These are phyloP conservation scores for Hyphopichia khmerensis DNA, from an alignment of 1,139 yeast genomes.

Conservation along the genomic window DNA sequence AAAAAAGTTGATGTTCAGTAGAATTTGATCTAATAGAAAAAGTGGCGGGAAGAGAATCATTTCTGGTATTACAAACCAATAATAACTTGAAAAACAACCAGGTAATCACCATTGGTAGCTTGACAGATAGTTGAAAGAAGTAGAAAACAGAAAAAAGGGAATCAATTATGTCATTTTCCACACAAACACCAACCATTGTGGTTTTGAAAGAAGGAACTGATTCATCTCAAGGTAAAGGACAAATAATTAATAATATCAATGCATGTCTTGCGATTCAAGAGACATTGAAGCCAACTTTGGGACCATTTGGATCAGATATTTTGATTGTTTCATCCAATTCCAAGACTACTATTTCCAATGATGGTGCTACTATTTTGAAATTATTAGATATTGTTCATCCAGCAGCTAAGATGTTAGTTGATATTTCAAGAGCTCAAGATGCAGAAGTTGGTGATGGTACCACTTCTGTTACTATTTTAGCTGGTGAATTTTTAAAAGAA, in stretches of 20 bases:
- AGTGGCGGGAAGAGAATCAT: conserved; percentile 1
- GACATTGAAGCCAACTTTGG: conserved; percentile 89
- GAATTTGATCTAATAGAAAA: conserved; percentile 4
- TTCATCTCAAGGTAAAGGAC: conserved; percentile 94
- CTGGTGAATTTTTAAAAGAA: conserved; percentile 93
- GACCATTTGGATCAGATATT: conserved; percentile 96
- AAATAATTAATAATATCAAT: conserved; percentile 89
- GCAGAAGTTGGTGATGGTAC: conserved; percentile 99
- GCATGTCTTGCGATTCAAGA: conserved; percentile 98
- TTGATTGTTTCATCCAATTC: conserved; percentile 81
- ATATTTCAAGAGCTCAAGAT: conserved; percentile 93
- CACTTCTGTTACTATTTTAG: conserved; percentile 89
- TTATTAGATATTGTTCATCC: conserved; percentile 96
- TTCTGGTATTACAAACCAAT: neutral
- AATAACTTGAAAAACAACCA: neutral
- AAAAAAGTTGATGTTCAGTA: neutral
- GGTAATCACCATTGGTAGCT: neutral
- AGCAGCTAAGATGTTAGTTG: conserved; percentile 94
- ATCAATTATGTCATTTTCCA: conserved; percentile 71
- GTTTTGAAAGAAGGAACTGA: conserved; percentile 98
- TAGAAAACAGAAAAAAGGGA: neutral
- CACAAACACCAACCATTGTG: conserved; percentile 94
- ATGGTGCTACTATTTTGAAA: conserved; percentile 94
- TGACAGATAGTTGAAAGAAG: neutral
- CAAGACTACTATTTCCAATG: conserved; percentile 92